phyloP scores from a whole-genome alignment of 1,139 yeast genomes.

The Sugiyamaella neomexicana region DNA sequence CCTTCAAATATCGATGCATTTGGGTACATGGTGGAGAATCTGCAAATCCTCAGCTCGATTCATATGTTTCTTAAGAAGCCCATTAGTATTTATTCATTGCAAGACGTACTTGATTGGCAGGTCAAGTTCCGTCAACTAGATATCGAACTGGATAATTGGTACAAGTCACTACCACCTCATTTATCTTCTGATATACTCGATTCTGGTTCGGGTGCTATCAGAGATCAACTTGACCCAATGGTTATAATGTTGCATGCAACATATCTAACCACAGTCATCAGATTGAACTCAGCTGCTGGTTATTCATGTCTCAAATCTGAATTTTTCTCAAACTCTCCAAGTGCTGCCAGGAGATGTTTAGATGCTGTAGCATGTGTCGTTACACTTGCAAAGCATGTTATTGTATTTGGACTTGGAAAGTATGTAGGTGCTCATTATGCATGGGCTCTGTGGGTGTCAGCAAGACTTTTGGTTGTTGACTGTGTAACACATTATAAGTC shows the following conservation, averaged over 20 bases:
- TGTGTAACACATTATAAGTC: conserved; percentile 33
- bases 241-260: conserved; percentile 34
- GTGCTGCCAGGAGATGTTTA: conserved; percentile 36
- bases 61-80: conserved; percentile 28
- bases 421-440: conserved; percentile 42
- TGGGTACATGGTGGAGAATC: conserved; percentile 26
- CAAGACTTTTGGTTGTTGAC: conserved; percentile 42
- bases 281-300: conserved; percentile 40
- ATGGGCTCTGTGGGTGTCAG: conserved; percentile 42
- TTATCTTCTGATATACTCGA: conserved; percentile 15
- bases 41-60: conserved; percentile 26
- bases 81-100: conserved; percentile 25
- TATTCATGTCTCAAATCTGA: conserved; percentile 40
- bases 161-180: conserved; percentile 26
- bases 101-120: conserved; percentile 31
- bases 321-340: conserved; percentile 35
- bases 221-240: conserved; percentile 23
- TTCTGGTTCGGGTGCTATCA: background rate
- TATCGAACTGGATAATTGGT: conserved; percentile 29
- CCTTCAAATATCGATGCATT: conserved; percentile 23
- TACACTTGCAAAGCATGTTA: conserved; percentile 30
- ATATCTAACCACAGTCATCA: conserved; percentile 38
- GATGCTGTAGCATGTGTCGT: conserved; percentile 33
- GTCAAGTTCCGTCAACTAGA: conserved; percentile 29
- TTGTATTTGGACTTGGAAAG: conserved; percentile 30